Base-by-base conservation (phyloP, 352 stramenopile genomes). In the Phytophthora palmivora region DNA sequence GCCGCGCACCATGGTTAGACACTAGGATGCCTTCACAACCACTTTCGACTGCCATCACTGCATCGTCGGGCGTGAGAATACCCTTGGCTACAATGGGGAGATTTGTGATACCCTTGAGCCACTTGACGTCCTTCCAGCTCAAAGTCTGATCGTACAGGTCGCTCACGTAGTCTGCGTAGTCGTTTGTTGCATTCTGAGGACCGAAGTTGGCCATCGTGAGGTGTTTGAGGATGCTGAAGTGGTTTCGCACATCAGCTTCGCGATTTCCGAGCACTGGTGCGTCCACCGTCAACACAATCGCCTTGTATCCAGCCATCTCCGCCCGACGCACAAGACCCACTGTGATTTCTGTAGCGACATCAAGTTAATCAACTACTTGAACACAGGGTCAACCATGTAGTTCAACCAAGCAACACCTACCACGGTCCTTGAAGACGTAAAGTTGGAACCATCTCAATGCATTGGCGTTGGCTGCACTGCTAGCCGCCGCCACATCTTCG, bases 261-360 rank as follows among this genome's bases (percentile, higher is more conserved):
- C 94, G 86, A 56, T 98, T 96, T 26, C 96, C 96, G 41, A 98
- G 94, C 82, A 96, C 92, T 0, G 94, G 97, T 45, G 97, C 97
- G 69, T 98, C 96, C 16, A 98, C 94, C 12, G 95, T 98, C 11
- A 98, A 68, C 41, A 97, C 95, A 51, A 97, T 88, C 24, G 97
- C 97, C 58, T 97, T 97, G 61, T 93, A 97, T 8, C 95, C 94
- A 18, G 97, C 96, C 12, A 91, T 84, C 72, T 97, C 94, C 2
- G 90, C 88, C 39, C 89, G 81, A 26, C 73, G 52, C 38, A 98
- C 83, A 19, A 98, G 91, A 41, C 97, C 83, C 38, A 87, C 85
- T 5, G 97, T 97, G 42, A 98, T 86, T 58, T 98, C 80, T 98
- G 87, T n/a, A n/a, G n/a, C 33, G 44, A 10, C 24, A 51, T 12